A percentile compares a stretch with the other conserved stretches of the same genome.
Evolutionary conservation across 2,329 filamentous ascomycete genomes (phyloP).

Genomic region (Teratosphaeria destructans): DNA sequence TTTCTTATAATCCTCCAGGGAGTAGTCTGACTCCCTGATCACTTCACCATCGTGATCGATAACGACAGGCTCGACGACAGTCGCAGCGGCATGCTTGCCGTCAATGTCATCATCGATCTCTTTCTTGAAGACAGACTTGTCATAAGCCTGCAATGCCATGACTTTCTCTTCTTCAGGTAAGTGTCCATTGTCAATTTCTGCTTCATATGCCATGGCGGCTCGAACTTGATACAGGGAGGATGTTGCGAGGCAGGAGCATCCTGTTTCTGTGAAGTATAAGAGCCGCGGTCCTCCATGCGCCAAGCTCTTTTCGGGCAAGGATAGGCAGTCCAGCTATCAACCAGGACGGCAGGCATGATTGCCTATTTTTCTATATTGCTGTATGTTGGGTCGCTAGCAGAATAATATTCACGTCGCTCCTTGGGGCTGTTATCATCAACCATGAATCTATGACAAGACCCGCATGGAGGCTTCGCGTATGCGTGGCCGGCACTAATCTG

Average conservation of each 20-base stretch:
- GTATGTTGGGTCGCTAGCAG: too few species aligned
- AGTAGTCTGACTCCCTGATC: conserved; percentile 17
- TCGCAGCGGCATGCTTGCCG: neutral
- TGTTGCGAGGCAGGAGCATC: neutral
- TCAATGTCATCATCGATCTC: neutral
- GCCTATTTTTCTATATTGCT: neutral
- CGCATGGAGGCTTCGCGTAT: too few species aligned
- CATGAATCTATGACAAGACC: too few species aligned
- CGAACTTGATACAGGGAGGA: neutral
- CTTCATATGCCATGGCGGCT: neutral
- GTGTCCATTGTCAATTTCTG: neutral
- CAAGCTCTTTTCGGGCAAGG: neutral
- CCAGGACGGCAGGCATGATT: neutral
- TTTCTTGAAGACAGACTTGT: conserved; percentile 2
- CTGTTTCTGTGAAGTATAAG: neutral
- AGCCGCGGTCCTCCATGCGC: neutral
- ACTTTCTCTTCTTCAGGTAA: conserved; percentile 1
- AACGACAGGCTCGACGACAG: neutral
- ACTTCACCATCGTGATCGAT: conserved; percentile 3
- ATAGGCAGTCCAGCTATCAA: neutral
- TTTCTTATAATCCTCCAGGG: conserved; percentile 17
- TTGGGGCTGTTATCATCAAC: too few species aligned
- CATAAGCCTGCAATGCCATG: conserved; percentile 1
- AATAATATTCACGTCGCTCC: too few species aligned
- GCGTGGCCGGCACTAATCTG: too few species aligned